Evolutionary conservation across 2,329 filamentous ascomycete genomes (phyloP), one percentile per base, ranked within the genome.

Genomic region (Hypoxylon sp.): DNA sequence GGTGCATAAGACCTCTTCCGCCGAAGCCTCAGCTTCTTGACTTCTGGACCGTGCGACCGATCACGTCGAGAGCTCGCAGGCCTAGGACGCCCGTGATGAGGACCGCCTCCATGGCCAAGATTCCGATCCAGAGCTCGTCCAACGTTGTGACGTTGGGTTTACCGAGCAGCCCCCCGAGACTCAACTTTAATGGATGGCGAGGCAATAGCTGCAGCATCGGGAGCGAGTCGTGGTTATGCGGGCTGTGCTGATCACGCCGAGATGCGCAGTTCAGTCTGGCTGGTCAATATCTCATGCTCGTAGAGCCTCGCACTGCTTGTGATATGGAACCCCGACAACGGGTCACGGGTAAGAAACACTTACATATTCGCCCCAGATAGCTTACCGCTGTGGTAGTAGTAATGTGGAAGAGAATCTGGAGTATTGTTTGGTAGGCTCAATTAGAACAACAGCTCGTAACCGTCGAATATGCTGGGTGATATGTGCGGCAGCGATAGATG

Each of bases 91-190:
- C 72, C 24, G 78, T 55, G 3, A 82, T 75, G 72, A 81, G 75
- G 38, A 78, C 55, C 15, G 77, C 74, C 61, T 82, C 78, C 29
- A 81, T 64, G 15, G 73, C 73, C 35, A 81, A 67, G n/a, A 82
- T 74, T 35, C 76, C 75, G 43, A 81, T 73, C 77, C 79, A 81
- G 43, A 81, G 65, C 27, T 73, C 71, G 71, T 82, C 80, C 42
- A 81, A 70, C 27, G 81, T 72, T 47, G 70, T 67, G 54, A 75
- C 72, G 55, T 78, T 72, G 57, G 74, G 65, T 49, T 70, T 71
- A 37, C 67, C 61, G 45, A 69, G 37, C 20, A 56, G 42, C 2
- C 54, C 48, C 20, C 54, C 38, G 37, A 66, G 52, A 17, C 56
- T 55, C 64, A 66, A 68, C 58, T 63, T 72, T 45, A 69, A 67